Base-by-base conservation (phyloP, 352 stramenopile genomes). In the Pythium utonaiense region DNA sequence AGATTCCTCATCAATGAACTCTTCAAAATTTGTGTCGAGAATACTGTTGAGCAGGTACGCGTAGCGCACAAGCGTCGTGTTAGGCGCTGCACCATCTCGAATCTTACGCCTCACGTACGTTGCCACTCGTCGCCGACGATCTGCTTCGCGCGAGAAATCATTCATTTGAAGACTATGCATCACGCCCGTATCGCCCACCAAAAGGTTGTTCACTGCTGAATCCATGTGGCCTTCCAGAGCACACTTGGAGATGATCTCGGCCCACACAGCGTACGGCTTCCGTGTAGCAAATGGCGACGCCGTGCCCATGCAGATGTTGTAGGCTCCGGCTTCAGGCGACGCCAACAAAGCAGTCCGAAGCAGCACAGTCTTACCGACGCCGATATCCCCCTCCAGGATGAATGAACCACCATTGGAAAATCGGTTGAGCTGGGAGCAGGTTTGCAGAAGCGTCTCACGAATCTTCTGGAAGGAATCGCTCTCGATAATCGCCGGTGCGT, bases 181-280 rank as follows among this genome's bases (percentile, higher is more conserved):
- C 17, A 24, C 53, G 2, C 28, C 31, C 22, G 30, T 27, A n/a
- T 51, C 44, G 36, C 45, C 12, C n/a, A 16, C 28, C 49, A 57
- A 38, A 3, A 56, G 24, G 44, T 34, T 57, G 9, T 34, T 55
- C 12, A 52, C 53, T 31, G 56, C 14, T 2, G n/a, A n/a, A 6
- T 69, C 55, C 21, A 16, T 49, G 38, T 50, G 41, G 3, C 56
- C 40, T 31, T 88, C 74, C 22, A 75, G 68, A 19, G 79, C 83
- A 12, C 75, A 78, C 72, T 86, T 87, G 45, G 75, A 72, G 19
- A 95, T 77, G 50, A 93, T 75, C 50, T 95, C 81, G 0, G 80
- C 78, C 82, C 84, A 95, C 59, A 95, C 66, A 8, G 80, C 83
- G 34, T 95, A 93, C 31, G 82, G 78, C 38, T 92, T 91, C n/a